Base-by-base conservation (phyloP, 305 asterid genomes). In the Withania somnifera region DNA sequence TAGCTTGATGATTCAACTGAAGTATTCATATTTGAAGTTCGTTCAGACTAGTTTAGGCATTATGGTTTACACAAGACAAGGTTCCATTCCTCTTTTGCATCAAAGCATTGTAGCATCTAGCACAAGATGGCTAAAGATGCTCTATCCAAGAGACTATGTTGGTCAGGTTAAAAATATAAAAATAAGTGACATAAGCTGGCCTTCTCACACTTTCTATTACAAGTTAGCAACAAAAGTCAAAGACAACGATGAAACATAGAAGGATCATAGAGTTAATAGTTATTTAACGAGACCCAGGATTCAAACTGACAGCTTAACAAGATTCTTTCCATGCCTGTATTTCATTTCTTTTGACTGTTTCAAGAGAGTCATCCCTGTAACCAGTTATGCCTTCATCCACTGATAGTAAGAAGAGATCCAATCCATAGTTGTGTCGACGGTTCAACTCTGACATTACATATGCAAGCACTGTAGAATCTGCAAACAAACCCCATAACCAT, bases 361-460 rank as follows among this genome's bases (percentile, higher is more conserved):
- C 97, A 64, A 96, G 98, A 11, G 99, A 96, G 82, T 96, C 99
- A 78, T 96, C 99, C 85, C 99, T 88, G 88, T 96, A 96, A 78
- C 99, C 99, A 15, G 98, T 94, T 87, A 96, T 96, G 78, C 99
- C 99, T 86, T 96, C 99, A 85, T 94, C 99, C 81, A 96, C 92
- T 5, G 99, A 96, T 14, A 96, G 90, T 88, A 96, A 93, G 90
- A 96, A 96, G 85, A 96, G 98, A 87, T 96, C 98, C 85, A 96
- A 88, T 71, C 97, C 97, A 42, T 94, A 96, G 79, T 90, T 89
- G 83, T 93, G 97, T 85, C 98, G 87, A 7, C 88, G 93, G 79
- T 96, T 96, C 85, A 96, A 86, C 82, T 94, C 97, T 53, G 98
- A 89, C 92, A 96, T 17, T 26, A 96, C 99, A 87, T 92, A 96